Percentiles rank a stretch among this genome's conserved stretches.
phyloP scores from a whole-genome alignment of 768 basidiomycete genomes.

The Naganishia vaughanmartiniae region DNA sequence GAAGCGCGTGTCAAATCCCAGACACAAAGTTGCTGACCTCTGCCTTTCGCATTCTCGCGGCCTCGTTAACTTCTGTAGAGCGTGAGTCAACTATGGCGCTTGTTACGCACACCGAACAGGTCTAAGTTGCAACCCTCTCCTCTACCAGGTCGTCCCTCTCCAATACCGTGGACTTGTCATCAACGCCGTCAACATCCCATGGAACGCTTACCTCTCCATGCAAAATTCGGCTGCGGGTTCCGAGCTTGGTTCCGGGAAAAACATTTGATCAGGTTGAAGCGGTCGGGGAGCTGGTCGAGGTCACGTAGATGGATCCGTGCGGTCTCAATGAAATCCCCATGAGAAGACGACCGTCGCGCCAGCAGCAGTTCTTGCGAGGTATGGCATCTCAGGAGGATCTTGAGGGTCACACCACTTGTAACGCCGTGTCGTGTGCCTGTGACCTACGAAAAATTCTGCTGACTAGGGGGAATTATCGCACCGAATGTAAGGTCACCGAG shows the following conservation, averaged over 20 bases:
- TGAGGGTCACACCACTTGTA: no score
- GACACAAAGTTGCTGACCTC: background rate
- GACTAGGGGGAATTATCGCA: no score
- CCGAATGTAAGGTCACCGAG: no score
- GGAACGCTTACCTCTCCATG: constrained; percentile 33
- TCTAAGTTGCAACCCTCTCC: background rate
- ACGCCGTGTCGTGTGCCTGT: no score
- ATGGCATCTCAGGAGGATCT: no score
- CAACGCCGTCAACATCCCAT: constrained; percentile 49
- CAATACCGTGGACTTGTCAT: constrained; percentile 44
- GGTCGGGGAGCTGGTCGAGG: background rate
- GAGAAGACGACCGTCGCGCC: no score
- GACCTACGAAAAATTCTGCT: no score
- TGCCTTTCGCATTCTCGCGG: background rate
- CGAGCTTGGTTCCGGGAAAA: background rate
- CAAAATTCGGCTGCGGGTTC: constrained; percentile 6
- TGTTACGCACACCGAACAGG: background rate
- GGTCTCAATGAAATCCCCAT: no score
- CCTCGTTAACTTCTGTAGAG: background rate
- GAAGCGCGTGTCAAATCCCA: no score
- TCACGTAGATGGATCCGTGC: background rate
- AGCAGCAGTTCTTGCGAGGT: no score
- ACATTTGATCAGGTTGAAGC: background rate
- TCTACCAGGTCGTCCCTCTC: constrained; percentile 44
- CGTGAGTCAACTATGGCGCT: constrained; percentile 3